These are phyloP conservation scores for Paraphaeosphaeria minitans DNA, from an alignment of 2,329 filamentous ascomycete genomes.

Conservation along the genomic window DNA sequence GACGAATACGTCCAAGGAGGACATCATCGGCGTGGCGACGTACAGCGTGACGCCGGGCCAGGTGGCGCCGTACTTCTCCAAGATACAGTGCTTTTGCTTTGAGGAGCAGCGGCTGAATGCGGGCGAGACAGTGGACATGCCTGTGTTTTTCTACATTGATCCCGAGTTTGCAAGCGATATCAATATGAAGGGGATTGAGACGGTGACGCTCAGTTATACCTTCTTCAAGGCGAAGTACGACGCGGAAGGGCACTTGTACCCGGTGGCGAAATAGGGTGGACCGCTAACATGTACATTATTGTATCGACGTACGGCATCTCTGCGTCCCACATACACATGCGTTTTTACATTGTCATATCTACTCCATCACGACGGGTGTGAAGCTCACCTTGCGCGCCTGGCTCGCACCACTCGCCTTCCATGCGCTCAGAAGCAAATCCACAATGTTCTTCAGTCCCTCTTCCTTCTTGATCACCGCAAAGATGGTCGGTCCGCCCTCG, in stretches of 20 bases:
- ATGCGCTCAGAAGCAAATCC: conserved; percentile 85
- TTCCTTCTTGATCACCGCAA: conserved; percentile 94
- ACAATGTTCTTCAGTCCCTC: conserved; percentile 86
- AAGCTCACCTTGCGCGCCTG: conserved; percentile 44
- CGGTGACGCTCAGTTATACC: conserved; percentile 93
- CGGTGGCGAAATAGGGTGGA: conserved; percentile 40
- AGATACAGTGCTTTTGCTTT: conserved; percentile 99
- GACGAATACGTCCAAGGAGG: conserved; percentile 84
- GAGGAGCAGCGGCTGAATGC: conserved; percentile 92
- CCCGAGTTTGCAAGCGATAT: conserved; percentile 91
- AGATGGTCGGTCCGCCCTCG: conserved; percentile 92
- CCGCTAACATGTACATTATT: conserved; percentile 5
- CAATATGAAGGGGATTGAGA: conserved; percentile 92
- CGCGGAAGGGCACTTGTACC: conserved; percentile 73
- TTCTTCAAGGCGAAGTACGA: conserved; percentile 96
- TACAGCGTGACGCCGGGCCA: conserved; percentile 97
- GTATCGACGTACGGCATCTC: conserved; percentile 3
- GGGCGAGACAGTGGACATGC: conserved; percentile 98
- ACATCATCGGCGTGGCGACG: conserved; percentile 97
- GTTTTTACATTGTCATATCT: conserved; percentile 7
- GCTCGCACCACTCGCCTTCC: conserved; percentile 83
- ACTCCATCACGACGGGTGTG: conserved; percentile 41
- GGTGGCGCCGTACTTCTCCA: conserved; percentile 96
- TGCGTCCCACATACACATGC: background rate
- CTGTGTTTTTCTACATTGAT: conserved; percentile 98